Evolutionary conservation across 2,329 filamentous ascomycete genomes (phyloP), one percentile per base, ranked within the genome.

Genomic region (Cryphonectria parasitica): DNA sequence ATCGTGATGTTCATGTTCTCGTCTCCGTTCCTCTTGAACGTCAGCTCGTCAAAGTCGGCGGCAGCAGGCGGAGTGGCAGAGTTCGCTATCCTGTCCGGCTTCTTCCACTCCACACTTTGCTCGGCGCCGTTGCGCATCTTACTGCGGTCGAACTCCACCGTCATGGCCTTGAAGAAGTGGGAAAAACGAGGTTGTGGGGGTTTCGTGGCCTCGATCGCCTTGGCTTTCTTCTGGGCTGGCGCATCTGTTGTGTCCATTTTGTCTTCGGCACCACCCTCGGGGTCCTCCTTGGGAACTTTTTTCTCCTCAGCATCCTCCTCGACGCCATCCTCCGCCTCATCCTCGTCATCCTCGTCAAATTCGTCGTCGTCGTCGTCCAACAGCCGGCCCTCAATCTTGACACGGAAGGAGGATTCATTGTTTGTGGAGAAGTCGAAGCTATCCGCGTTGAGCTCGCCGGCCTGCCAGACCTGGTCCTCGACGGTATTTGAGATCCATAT

Each of bases 401-500:
- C 93, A 70, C 91, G 90, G 79, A 95, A 99, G 15, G 91, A 92
- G 2, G 93, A 92, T 75, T 94, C 91, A 75, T 88, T 86, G 73
- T 89, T 93, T 67, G 90, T 90, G 67, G 90, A 90, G 77, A 97
- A 95, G 78, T 97, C 94, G 74, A 96, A 96, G 49, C 88, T 89
- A 78, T 95, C 91, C 15, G 91, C 87, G 72, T 91, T 90, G 72
- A 91, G 84, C 56, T 84, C 85, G 75, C 86, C 88, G 54, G 86
- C 87, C 82, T 99, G 96, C 96, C 96, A 98, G 43, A 92, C 91
- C 82, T 99, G 96, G 77, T 96, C 93, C 80, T 98, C 94, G 45
- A 91, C 94, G 0, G 94, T 97, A 81, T 99, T 99, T 77, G 90
- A 95, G 77, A 99, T 91, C 94, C 94, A 98, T 74, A 99, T 88